phyloP scores from a whole-genome alignment of 1,139 yeast species.

The Geotrichum klebahnii region DNA sequence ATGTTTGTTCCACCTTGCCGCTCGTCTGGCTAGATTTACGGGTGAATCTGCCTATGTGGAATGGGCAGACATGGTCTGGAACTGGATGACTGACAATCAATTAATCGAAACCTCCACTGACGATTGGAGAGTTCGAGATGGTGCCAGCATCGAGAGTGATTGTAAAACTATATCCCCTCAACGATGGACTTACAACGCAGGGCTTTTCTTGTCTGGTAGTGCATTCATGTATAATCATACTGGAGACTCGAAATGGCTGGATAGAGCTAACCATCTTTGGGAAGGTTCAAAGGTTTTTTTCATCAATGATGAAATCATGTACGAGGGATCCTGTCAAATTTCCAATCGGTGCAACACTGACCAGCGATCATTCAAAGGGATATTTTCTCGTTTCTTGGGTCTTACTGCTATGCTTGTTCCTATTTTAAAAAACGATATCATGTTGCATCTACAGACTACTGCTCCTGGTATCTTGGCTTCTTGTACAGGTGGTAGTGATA shows the following conservation, averaged over 20 bases:
- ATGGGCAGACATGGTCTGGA: constrained; percentile 75
- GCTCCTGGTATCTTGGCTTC: constrained; percentile 78
- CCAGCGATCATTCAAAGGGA: constrained; percentile 86
- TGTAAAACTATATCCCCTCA: constrained; percentile 57
- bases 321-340: constrained; percentile 77
- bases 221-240: constrained; percentile 80
- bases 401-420: constrained; percentile 37
- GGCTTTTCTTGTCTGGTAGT: constrained; percentile 71
- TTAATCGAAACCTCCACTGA: constrained; percentile 48
- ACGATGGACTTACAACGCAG: constrained; percentile 89
- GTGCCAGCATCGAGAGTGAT: constrained; percentile 60
- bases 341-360: constrained; percentile 66
- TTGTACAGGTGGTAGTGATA: constrained; percentile 83
- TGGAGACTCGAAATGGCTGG: constrained; percentile 61
- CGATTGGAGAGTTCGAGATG: constrained; percentile 59
- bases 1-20: constrained; percentile 80
- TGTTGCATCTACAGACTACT: constrained; percentile 52
- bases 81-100: constrained; percentile 69
- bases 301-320: constrained; percentile 58
- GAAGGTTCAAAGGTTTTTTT: constrained; percentile 54
- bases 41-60: constrained; percentile 64
- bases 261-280: constrained; percentile 43
- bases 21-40: constrained; percentile 81
- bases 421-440: constrained; percentile 37
- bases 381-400: constrained; percentile 70